Conservation (phyloP, 2,329 filamentous ascomycete genomes). For the Thelonectria olida region DNA sequence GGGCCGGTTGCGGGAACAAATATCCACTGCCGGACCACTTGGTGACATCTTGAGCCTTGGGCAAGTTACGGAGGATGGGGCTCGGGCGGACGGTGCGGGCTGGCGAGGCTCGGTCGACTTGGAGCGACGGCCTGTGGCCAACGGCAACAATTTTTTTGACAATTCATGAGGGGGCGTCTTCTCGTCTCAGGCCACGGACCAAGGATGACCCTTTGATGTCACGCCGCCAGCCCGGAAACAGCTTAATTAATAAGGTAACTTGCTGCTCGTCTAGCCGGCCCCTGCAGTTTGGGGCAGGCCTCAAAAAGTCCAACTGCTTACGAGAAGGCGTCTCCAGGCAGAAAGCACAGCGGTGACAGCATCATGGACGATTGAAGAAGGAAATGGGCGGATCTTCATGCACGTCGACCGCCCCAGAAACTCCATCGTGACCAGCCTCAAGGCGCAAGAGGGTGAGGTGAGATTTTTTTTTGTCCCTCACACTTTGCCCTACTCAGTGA, state of each 20-base stretch:
- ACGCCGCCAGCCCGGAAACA: constrained; percentile 23
- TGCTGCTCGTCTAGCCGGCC: constrained; percentile 29
- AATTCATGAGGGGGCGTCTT: constrained; percentile 32
- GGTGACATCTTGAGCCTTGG: constrained; percentile 27
- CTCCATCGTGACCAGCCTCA: constrained; percentile 35
- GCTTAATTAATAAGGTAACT: constrained; percentile 26
- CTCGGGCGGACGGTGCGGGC: constrained; percentile 21
- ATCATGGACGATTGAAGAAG: constrained; percentile 30
- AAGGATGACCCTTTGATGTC: constrained; percentile 23
- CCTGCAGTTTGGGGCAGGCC: constrained; percentile 21
- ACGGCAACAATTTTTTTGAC: constrained; percentile 30
- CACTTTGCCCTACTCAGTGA: constrained; percentile 27
- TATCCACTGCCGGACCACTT: constrained; percentile 34
- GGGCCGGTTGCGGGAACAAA: constrained; percentile 30
- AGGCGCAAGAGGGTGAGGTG: background rate
- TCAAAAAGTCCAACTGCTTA: constrained; percentile 3
- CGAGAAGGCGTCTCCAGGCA: constrained; percentile 16
- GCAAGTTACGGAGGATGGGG: constrained; percentile 23
- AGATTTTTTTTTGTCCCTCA: constrained; percentile 32
- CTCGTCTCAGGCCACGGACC: constrained; percentile 33
- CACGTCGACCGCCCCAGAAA: constrained; percentile 24
- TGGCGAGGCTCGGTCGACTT: constrained; percentile 18
- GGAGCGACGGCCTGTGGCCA: constrained; percentile 27
- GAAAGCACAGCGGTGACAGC: constrained; percentile 26
- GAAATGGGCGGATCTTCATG: constrained; percentile 27